A percentile compares a stretch with the other conserved stretches of the same genome.
These are phyloP conservation scores for Gamarada debralockiae DNA, from an alignment of 495 filamentous ascomycete genomes.

Conservation along the genomic window DNA sequence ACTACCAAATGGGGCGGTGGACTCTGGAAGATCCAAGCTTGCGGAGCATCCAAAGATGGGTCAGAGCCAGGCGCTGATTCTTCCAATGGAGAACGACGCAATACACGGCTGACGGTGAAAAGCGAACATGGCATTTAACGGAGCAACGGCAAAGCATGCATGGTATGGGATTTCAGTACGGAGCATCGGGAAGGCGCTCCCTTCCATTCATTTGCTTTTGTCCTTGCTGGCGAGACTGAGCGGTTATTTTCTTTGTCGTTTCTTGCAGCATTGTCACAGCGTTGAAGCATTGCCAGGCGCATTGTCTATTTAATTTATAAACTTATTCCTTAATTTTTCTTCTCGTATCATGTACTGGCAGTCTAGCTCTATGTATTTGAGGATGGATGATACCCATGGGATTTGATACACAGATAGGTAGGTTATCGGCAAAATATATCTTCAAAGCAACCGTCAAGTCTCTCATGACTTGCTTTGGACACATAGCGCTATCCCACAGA, in stretches of 20 bases:
- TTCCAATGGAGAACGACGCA: background rate
- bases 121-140: background rate
- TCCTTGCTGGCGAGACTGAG: background rate
- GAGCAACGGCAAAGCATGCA: slow-evolving; percentile 2
- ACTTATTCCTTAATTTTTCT: background rate
- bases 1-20: slow-evolving; percentile 68
- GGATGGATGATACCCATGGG: background rate
- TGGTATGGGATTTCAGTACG: background rate
- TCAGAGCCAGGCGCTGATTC: slow-evolving; percentile 35
- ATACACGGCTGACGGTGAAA: background rate
- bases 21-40: slow-evolving; percentile 65
- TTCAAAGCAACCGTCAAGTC: slow-evolving; percentile 8
- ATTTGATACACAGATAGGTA: background rate
- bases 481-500: slow-evolving; percentile 83
- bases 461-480: slow-evolving; percentile 56
- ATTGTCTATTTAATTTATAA: background rate
- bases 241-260: background rate
- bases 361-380: background rate
- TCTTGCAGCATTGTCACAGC: background rate
- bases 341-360: background rate
- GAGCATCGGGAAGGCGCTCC: slow-evolving; percentile 8
- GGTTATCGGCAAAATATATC: background rate
- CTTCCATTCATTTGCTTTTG: background rate
- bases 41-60: slow-evolving; percentile 46
- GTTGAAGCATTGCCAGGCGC: background rate